Evolutionary conservation across 1,139 yeast species (phyloP).

Genomic region (Blastobotrys indianensis): DNA sequence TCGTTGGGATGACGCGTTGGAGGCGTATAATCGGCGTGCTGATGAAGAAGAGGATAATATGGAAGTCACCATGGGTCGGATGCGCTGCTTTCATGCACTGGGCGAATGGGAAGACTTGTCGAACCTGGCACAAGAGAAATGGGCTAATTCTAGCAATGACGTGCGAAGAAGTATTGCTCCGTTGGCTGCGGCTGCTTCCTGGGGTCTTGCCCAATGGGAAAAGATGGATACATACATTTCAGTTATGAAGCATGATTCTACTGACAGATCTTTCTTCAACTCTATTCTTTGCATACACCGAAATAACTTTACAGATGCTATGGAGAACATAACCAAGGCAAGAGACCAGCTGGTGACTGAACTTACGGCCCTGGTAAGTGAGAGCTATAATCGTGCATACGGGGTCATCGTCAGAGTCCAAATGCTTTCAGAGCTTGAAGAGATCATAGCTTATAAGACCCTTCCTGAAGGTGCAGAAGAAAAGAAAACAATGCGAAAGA

Average conservation of each 20-base stretch:
- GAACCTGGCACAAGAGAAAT: conserved; percentile 77
- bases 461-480: conserved; percentile 71
- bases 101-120: conserved; percentile 97
- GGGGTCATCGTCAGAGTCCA: conserved; percentile 95
- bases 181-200: conserved; percentile 96
- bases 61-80: conserved; percentile 92
- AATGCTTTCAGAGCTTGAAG: conserved; percentile 94
- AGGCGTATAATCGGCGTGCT: conserved; percentile 76
- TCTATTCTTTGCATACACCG: conserved; percentile 84
- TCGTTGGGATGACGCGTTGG: conserved; percentile 96
- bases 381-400: conserved; percentile 94
- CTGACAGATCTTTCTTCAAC: conserved; percentile 90
- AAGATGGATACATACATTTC: conserved; percentile 85
- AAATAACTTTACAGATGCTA: conserved; percentile 78
- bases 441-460: conserved; percentile 81
- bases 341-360: conserved; percentile 88
- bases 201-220: conserved; percentile 99
- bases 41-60: conserved; percentile 42
- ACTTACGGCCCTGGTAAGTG: conserved; percentile 89
- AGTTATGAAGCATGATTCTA: conserved; percentile 87
- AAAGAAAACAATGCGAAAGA: conserved; percentile 70
- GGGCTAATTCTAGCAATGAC: conserved; percentile 71
- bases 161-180: conserved; percentile 88
- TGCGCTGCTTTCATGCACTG: conserved; percentile 94
- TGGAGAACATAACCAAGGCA: conserved; percentile 71